Conservation (phyloP, 2,329 filamentous ascomycete genomes). For the Botrytis hyacinthi region DNA sequence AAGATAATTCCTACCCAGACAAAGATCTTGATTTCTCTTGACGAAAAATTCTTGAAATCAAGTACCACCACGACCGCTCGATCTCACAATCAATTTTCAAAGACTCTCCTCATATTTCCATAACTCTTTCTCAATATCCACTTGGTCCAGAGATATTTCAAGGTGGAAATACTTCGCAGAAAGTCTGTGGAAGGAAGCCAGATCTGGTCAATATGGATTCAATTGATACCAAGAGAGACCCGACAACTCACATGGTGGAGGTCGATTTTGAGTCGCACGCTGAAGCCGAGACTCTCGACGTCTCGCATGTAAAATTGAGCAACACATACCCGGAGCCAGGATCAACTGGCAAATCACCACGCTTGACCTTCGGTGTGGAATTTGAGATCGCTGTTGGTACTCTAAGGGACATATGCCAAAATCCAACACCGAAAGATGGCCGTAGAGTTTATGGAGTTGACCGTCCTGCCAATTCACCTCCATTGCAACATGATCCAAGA, state of each 20-base stretch:
- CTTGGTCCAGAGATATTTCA: not conserved
- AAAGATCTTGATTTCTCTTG: not conserved
- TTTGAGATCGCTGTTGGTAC: conserved; percentile 15
- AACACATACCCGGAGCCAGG: not conserved
- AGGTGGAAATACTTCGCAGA: not conserved
- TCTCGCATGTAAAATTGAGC: not conserved
- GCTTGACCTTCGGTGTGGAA: conserved; percentile 19
- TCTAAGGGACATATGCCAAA: not conserved
- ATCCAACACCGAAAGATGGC: not conserved
- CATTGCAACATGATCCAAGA: not conserved
- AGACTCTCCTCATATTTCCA: not conserved
- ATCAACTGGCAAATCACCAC: conserved; percentile 11
- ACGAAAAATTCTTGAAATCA: not conserved
- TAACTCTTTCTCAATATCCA: not conserved
- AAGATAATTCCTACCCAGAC: not conserved
- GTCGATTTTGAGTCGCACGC: not conserved
- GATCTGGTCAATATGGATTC: not conserved
- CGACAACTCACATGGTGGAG: not conserved
- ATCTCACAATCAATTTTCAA: not conserved
- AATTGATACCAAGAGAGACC: not conserved
- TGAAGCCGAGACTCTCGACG: not conserved
- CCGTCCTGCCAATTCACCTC: not conserved
- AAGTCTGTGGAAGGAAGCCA: not conserved
- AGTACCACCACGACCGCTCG: not conserved
- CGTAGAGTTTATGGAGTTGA: not conserved